phyloP scores from a whole-genome alignment of 2,329 filamentous ascomycete genomes.

The Fusarium nurragi region DNA sequence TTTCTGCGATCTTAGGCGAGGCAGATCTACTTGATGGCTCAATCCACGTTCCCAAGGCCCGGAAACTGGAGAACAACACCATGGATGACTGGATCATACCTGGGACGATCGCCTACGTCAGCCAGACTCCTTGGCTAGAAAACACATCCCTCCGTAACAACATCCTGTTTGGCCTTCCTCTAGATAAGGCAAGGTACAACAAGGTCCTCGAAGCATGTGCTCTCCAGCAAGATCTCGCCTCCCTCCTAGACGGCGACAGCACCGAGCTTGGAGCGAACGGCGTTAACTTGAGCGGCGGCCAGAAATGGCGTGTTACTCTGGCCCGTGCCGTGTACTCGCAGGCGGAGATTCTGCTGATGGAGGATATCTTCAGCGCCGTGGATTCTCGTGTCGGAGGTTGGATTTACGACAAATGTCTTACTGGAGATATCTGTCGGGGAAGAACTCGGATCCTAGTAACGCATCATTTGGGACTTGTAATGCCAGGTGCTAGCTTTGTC shows the following conservation, averaged over 20 bases:
- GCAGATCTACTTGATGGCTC: slow-evolving; percentile 71
- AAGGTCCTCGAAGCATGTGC: slow-evolving; percentile 77
- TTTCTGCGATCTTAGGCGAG: slow-evolving; percentile 78
- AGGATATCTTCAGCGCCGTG: slow-evolving; percentile 84
- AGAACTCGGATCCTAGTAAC: slow-evolving; percentile 83
- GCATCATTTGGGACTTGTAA: slow-evolving; percentile 77
- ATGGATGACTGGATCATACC: slow-evolving; percentile 79
- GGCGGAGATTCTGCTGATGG: slow-evolving; percentile 77
- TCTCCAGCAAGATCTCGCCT: slow-evolving; percentile 76
- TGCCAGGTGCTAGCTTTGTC: slow-evolving; percentile 75
- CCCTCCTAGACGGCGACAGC: slow-evolving; percentile 76
- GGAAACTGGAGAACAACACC: slow-evolving; percentile 61
- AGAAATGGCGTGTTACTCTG: slow-evolving; percentile 82
- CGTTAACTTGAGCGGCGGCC: slow-evolving; percentile 83
- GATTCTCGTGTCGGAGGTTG: slow-evolving; percentile 82
- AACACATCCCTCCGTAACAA: slow-evolving; percentile 81
- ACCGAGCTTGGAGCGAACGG: slow-evolving; percentile 87
- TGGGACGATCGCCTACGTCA: slow-evolving; percentile 74
- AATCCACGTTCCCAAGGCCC: slow-evolving; percentile 62
- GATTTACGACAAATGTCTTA: slow-evolving; percentile 78
- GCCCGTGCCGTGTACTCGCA: slow-evolving; percentile 81
- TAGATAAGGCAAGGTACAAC: slow-evolving; percentile 71
- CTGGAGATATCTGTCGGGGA: slow-evolving; percentile 71
- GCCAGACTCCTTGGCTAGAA: slow-evolving; percentile 85
- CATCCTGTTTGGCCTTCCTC: slow-evolving; percentile 78